A percentile compares a stretch with the other conserved stretches of the same genome.
These are phyloP conservation scores for Boletus rufocinnamomeus DNA, from an alignment of 768 basidiomycete genomes.

Conservation along the genomic window DNA sequence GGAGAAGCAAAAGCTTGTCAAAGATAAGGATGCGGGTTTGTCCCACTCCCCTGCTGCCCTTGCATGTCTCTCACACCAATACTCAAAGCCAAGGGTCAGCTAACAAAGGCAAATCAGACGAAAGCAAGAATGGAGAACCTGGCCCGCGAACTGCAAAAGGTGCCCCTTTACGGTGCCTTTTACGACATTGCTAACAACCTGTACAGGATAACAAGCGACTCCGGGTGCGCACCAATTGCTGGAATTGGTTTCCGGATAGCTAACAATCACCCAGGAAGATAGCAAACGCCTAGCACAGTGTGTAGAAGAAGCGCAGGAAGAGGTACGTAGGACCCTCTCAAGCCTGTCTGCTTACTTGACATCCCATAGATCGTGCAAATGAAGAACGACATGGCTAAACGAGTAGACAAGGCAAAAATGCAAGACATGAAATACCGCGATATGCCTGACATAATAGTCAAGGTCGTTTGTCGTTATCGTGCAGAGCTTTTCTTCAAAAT, in stretches of 20 bases:
- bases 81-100: conserved; percentile 70
- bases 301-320: conserved; percentile 85
- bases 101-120: conserved; percentile 86
- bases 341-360: conserved; percentile 8
- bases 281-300: conserved; percentile 76
- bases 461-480: conserved; percentile 85
- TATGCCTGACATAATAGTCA: conserved; percentile 88
- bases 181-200: conserved; percentile 21
- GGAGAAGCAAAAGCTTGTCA: conserved; percentile 87
- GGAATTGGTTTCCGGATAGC: conserved; percentile 16
- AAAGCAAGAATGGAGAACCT: conserved; percentile 90
- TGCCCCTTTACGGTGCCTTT: conserved; percentile 28
- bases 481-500: conserved; percentile 94
- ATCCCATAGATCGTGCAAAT: conserved; percentile 67
- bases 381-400: conserved; percentile 80
- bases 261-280: conserved; percentile 62
- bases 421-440: conserved; percentile 83
- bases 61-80: conserved; percentile 18
- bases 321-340: conserved; percentile 45
- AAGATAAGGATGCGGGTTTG: conserved; percentile 88
- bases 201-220: conserved; percentile 85
- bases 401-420: conserved; percentile 73
- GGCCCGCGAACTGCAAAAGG: conserved; percentile 88
- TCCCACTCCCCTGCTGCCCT: conserved; percentile 14
- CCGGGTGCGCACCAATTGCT: conserved; percentile 53